phyloP scores from a whole-genome alignment of 2,329 filamentous ascomycete genomes.

The Calonectria pseudoturangicola region DNA sequence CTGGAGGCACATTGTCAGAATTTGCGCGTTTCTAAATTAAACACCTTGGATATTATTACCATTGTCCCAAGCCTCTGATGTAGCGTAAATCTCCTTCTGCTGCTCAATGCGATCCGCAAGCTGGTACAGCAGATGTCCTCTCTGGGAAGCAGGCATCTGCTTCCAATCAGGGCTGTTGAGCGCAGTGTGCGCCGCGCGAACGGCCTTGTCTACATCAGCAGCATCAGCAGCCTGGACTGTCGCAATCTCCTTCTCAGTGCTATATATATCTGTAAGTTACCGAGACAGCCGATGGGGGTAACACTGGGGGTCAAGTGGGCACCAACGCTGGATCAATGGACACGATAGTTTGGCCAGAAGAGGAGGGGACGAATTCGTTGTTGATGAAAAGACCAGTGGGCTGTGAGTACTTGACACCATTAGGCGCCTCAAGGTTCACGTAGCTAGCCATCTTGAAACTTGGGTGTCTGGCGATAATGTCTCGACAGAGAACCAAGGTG shows the following conservation, averaged over 20 bases:
- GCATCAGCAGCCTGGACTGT: slow-evolving; percentile 56
- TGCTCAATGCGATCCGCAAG: slow-evolving; percentile 77
- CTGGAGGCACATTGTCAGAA: slow-evolving; percentile 56
- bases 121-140: slow-evolving; percentile 81
- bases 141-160: slow-evolving; percentile 77
- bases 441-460: slow-evolving; percentile 51
- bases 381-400: slow-evolving; percentile 88
- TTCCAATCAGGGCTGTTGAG: slow-evolving; percentile 81
- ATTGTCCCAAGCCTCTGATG: slow-evolving; percentile 82
- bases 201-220: slow-evolving; percentile 56
- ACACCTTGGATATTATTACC: slow-evolving; percentile 36
- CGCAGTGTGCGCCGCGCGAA: slow-evolving; percentile 75
- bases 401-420: slow-evolving; percentile 83
- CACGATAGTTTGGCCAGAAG: slow-evolving; percentile 52
- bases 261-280: slow-evolving; percentile 37
- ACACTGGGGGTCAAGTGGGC: background rate
- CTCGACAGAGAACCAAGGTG: slow-evolving; percentile 35
- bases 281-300: background rate
- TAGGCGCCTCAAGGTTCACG: slow-evolving; percentile 83
- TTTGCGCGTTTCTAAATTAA: background rate
- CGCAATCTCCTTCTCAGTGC: slow-evolving; percentile 55
- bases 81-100: slow-evolving; percentile 70
- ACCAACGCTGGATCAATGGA: slow-evolving; percentile 57
- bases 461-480: slow-evolving; percentile 34
- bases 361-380: slow-evolving; percentile 81